Evolutionary conservation across 805 yeast species (phyloP).

Genomic region (Saccharomycopsis sp.): DNA sequence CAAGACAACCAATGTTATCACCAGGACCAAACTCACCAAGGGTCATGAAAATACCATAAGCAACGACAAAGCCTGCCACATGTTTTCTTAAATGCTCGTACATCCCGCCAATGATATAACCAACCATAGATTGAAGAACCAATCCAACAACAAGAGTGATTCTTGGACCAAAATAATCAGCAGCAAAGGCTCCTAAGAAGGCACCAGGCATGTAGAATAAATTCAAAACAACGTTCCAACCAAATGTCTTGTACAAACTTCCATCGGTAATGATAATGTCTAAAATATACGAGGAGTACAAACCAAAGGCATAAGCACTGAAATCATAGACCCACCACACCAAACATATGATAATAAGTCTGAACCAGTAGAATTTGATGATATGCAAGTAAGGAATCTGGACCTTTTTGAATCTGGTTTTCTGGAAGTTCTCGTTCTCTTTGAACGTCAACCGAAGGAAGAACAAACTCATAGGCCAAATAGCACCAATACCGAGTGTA

Average conservation of each 20-base stretch:
- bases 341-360: slow-evolving; percentile 60
- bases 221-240: slow-evolving; percentile 89
- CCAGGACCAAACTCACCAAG: slow-evolving; percentile 95
- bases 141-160: slow-evolving; percentile 68
- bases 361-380: slow-evolving; percentile 77
- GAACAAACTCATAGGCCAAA: slow-evolving; percentile 77
- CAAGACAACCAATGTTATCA: slow-evolving; percentile 81
- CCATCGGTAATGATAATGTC: slow-evolving; percentile 49
- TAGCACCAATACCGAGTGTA: slow-evolving; percentile 83
- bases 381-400: slow-evolving; percentile 63
- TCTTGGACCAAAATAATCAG: slow-evolving; percentile 88
- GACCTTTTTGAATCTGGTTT: slow-evolving; percentile 60
- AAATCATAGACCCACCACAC: slow-evolving; percentile 93
- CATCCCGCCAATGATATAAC: slow-evolving; percentile 76
- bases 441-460: slow-evolving; percentile 67
- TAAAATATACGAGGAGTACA: slow-evolving; percentile 70
- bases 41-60: slow-evolving; percentile 79
- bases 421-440: slow-evolving; percentile 66
- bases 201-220: slow-evolving; percentile 89
- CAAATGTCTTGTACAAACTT: slow-evolving; percentile 68
- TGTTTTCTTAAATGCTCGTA: slow-evolving; percentile 49
- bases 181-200: slow-evolving; percentile 70
- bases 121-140: slow-evolving; percentile 65
- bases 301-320: slow-evolving; percentile 82
- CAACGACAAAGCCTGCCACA: slow-evolving; percentile 75